phyloP scores from a whole-genome alignment of 2,329 filamentous ascomycete species.

The Alternaria ventricosa region DNA sequence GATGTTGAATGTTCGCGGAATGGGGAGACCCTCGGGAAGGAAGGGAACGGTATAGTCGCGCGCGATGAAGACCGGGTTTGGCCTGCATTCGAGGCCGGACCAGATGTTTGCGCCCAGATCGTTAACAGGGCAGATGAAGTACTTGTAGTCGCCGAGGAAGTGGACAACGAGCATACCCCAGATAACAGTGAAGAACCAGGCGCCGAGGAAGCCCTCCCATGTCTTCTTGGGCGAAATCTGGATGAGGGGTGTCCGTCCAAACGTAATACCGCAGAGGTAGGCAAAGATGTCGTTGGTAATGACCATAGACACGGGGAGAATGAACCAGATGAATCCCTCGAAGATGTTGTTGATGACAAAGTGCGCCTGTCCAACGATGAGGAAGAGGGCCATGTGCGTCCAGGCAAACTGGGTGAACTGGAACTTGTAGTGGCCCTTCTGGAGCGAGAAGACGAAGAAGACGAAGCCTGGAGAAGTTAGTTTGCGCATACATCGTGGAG shows the following conservation, averaged over 20 bases:
- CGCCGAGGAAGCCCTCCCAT: constrained; percentile 94
- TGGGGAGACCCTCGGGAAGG: constrained; percentile 56
- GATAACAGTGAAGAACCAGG: constrained; percentile 92
- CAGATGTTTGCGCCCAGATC: constrained; percentile 93
- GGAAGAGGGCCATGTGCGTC: constrained; percentile 98
- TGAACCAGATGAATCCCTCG: constrained; percentile 99
- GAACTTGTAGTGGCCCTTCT: constrained; percentile 96
- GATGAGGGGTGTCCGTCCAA: constrained; percentile 95
- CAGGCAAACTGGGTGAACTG: constrained; percentile 99
- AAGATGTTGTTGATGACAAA: constrained; percentile 99
- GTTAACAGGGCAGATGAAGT: constrained; percentile 98
- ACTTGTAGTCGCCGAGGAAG: constrained; percentile 86
- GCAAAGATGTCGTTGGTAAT: constrained; percentile 99
- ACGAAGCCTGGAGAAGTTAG: constrained; percentile 77
- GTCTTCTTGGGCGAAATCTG: constrained; percentile 99
- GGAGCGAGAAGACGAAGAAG: constrained; percentile 93
- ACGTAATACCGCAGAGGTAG: constrained; percentile 96
- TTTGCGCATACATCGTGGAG: no score
- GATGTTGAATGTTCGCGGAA: constrained; percentile 74
- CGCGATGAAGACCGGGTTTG: constrained; percentile 89
- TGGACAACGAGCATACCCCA: constrained; percentile 85
- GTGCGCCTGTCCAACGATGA: constrained; percentile 97
- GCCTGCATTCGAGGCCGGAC: constrained; percentile 85
- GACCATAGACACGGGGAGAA: constrained; percentile 90
- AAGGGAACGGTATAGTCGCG: constrained; percentile 73